Percentiles rank a stretch among this genome's conserved stretches.
Evolutionary conservation across 2,329 filamentous ascomycete species (phyloP).

Genomic region (Phoma sp.): DNA sequence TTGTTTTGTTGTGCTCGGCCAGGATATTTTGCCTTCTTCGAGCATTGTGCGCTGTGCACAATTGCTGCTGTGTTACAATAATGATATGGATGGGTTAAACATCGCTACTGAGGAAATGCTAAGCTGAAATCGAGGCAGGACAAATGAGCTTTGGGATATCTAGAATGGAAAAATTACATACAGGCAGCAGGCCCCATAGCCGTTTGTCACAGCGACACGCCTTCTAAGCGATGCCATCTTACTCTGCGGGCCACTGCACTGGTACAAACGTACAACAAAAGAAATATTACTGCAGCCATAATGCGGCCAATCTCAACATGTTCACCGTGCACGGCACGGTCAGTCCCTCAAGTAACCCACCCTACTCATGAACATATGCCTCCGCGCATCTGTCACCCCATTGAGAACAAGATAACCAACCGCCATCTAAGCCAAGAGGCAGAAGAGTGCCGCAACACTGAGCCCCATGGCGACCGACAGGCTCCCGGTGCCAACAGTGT

Average conservation of each 20-base stretch:
- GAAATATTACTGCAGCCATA: background rate
- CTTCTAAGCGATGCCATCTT: background rate
- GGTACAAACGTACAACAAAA: background rate
- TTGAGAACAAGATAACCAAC: background rate
- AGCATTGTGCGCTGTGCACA: too few relatives aligned
- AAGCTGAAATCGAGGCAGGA: background rate
- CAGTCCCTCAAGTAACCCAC: background rate
- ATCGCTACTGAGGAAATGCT: background rate
- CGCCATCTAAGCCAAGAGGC: slow-evolving; percentile 3
- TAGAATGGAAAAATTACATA: background rate
- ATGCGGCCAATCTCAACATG: too few relatives aligned
- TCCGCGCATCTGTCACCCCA: background rate
- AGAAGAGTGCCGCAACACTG: slow-evolving; percentile 3
- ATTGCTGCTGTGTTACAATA: too few relatives aligned
- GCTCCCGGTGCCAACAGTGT: background rate
- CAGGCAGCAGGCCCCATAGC: background rate
- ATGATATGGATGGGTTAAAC: too few relatives aligned
- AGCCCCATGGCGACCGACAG: background rate
- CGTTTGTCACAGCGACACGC: background rate
- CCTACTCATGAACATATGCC: background rate
- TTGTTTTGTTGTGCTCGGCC: background rate
- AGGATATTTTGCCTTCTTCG: too few relatives aligned
- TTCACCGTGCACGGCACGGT: background rate
- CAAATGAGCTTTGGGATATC: slow-evolving; percentile 7
- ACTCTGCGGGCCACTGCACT: too few relatives aligned